Conservation (phyloP, 371 early-diverging fungal species). For the Conidiobolus incongruus region DNA sequence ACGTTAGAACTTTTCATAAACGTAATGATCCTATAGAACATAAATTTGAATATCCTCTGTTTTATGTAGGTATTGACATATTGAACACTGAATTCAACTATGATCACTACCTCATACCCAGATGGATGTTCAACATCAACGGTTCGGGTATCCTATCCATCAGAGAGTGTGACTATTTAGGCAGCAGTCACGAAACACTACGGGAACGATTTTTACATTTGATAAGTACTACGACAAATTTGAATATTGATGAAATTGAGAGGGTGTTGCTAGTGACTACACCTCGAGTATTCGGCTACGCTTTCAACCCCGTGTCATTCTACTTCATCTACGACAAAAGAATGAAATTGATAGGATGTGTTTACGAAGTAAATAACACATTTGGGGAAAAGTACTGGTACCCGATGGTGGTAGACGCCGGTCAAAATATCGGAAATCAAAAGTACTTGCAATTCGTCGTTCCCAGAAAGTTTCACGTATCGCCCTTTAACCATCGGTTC, state of each 20-base stretch:
- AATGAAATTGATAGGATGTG: slow-evolving; percentile 6
- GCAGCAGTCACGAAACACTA: not conserved
- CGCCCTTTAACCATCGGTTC: slow-evolving; percentile 27
- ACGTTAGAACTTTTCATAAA: too few relatives aligned
- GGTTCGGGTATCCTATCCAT: not conserved
- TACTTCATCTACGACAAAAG: slow-evolving; percentile 15
- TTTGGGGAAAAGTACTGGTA: slow-evolving; percentile 28
- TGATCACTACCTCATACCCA: not conserved
- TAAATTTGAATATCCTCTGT: slow-evolving; percentile 3
- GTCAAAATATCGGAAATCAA: too few relatives aligned
- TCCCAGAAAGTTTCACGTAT: slow-evolving; percentile 23
- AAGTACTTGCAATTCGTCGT: not conserved
- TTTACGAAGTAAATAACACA: slow-evolving; percentile 30
- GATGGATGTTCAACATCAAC: not conserved
- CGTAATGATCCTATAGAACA: not conserved
- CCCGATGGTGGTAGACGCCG: slow-evolving; percentile 8
- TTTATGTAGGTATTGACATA: slow-evolving; percentile 4
- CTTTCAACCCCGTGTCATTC: slow-evolving; percentile 24
- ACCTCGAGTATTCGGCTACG: slow-evolving; percentile 19
- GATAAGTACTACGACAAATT: not conserved
- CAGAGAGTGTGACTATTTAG: not conserved
- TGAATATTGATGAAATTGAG: slow-evolving; percentile 3
- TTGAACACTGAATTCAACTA: not conserved
- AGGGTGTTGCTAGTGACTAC: slow-evolving; percentile 16
- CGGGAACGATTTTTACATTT: not conserved